phyloP scores from a whole-genome alignment of 2,329 filamentous ascomycete species.

The Alternaria postmessia region DNA sequence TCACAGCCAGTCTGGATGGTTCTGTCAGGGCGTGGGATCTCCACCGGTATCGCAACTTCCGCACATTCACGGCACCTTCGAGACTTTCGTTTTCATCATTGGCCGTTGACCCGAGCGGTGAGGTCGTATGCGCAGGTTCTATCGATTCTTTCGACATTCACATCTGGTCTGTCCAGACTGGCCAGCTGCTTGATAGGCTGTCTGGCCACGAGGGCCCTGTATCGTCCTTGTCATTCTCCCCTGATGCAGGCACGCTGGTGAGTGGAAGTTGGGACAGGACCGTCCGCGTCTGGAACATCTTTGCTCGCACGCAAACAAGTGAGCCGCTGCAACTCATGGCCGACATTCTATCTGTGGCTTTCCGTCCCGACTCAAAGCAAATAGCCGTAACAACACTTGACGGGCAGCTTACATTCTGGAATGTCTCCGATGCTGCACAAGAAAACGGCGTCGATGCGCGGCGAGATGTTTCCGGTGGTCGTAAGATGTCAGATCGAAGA shows the following conservation, averaged over 20 bases:
- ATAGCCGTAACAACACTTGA: slow-evolving; percentile 92
- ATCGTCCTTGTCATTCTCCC: slow-evolving; percentile 85
- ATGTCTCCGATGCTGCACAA: slow-evolving; percentile 85
- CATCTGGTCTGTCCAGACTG: slow-evolving; percentile 98
- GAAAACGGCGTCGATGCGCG: slow-evolving; percentile 86
- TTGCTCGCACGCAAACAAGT: slow-evolving; percentile 90
- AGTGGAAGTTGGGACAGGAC: slow-evolving; percentile 98
- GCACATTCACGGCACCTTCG: slow-evolving; percentile 94
- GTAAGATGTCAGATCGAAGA: slow-evolving; percentile 84
- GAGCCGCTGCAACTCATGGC: slow-evolving; percentile 92
- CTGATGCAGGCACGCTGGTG: slow-evolving; percentile 81
- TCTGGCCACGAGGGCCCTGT: slow-evolving; percentile 95
- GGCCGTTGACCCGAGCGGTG: slow-evolving; percentile 95
- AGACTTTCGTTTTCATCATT: slow-evolving; percentile 91
- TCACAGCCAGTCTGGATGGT: slow-evolving; percentile 93
- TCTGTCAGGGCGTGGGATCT: slow-evolving; percentile 96
- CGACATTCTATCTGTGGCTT: slow-evolving; percentile 85
- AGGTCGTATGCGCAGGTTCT: slow-evolving; percentile 94
- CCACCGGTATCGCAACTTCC: slow-evolving; percentile 94
- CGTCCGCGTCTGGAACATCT: slow-evolving; percentile 95
- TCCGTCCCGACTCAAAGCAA: slow-evolving; percentile 90
- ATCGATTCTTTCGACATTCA: slow-evolving; percentile 97
- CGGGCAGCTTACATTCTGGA: slow-evolving; percentile 95
- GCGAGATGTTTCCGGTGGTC: slow-evolving; percentile 90
- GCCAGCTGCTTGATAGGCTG: slow-evolving; percentile 89